Base-by-base conservation (phyloP, 78 protist genomes). In the Cyanophora paradoxa region DNA sequence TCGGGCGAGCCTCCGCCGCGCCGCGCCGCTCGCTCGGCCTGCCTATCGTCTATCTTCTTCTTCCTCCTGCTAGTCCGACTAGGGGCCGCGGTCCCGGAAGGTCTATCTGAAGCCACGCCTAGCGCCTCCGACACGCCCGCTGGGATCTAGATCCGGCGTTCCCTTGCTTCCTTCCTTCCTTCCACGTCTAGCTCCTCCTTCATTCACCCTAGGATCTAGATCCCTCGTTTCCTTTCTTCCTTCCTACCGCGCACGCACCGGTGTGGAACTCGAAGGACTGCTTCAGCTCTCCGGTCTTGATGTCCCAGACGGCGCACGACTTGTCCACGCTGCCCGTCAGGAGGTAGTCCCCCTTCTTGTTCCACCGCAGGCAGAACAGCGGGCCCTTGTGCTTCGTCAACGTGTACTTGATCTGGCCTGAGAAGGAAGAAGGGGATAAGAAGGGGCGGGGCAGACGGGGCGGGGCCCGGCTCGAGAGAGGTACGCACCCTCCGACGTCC, bases 331-430 rank as follows among this genome's bases (percentile, higher is more conserved):
- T 33, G 20, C 92, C 98, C 34, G 82, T 76, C 22, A 94, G 83
- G 24, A 95, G 76, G n/a, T 37, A 50, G 8, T 76, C 52, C 3
- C 95, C 94, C 19, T 70, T 69, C 41, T 61, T 40, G 67, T 90
- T 94, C 96, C 95, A 95, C 42, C 93, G 91, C 44, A 93, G 59
- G 59, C 94, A 84, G 56, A 94, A 94, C 24, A 95, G 78, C 24
- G 96, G 95, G 0, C 90, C 91, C 62, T 37, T 61, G 76, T 95
- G 97, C 34, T 79, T 41, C 26, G 14, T 22, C 34, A 93, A 42
- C 42, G 83, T 63, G 71, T 40, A 40, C 71, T 34, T 40, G 52
- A 64, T 64, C 52, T 34, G 10, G 66, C 44, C 41, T 13, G 39
- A 3, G 24, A 39, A 6, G 62, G 22, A 8, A 20, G 41, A 26